Evolutionary conservation across 2,329 filamentous ascomycete genomes (phyloP).

Genomic region (Fusarium siculi): DNA sequence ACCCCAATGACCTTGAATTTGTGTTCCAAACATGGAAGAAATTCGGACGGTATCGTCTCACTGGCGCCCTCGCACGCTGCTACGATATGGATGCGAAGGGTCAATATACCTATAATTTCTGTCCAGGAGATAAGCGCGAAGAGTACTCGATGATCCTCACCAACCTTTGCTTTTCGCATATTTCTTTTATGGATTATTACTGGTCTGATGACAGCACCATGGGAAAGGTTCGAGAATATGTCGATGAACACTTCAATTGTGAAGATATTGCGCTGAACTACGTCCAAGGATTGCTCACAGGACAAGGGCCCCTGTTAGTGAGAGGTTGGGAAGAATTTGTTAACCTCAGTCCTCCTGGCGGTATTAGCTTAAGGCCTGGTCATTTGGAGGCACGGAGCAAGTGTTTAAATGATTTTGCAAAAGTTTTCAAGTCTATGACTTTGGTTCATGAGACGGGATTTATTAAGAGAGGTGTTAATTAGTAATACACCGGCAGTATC

Average conservation of each 20-base stretch:
- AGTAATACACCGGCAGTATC: background rate
- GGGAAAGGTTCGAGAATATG: background rate
- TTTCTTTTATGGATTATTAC: background rate
- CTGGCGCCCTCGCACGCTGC: background rate
- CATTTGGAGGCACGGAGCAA: background rate
- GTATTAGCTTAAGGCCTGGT: background rate
- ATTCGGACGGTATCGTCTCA: background rate
- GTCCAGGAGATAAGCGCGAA: background rate
- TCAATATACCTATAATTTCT: background rate
- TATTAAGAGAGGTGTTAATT: background rate
- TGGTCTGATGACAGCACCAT: background rate
- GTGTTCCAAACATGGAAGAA: background rate
- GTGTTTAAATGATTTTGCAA: background rate
- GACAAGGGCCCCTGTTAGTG: background rate
- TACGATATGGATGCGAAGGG: background rate
- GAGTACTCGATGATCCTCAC: background rate
- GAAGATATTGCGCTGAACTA: background rate
- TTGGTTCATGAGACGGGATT: background rate
- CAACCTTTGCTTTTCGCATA: background rate
- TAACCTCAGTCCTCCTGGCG: background rate
- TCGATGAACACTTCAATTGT: background rate
- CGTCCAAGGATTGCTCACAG: background rate
- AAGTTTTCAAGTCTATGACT: background rate
- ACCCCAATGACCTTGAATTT: background rate
- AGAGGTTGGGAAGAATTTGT: background rate